These are phyloP conservation scores for Trichoderma arundinaceum DNA, from an alignment of 2,329 filamentous ascomycete species.

Conservation along the genomic window DNA sequence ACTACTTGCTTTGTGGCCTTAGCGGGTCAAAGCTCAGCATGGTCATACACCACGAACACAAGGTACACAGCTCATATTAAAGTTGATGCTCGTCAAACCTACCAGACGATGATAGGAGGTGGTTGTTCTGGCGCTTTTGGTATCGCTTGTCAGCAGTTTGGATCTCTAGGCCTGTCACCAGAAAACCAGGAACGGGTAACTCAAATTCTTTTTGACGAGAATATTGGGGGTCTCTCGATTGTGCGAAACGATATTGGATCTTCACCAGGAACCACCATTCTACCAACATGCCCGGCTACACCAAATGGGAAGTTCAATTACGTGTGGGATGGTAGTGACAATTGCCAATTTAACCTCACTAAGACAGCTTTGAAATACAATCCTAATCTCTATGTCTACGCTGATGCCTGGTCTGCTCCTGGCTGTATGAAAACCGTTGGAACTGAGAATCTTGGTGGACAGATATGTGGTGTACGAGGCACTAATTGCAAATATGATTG, in stretches of 20 bases:
- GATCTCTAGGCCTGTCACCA: conserved; percentile 9
- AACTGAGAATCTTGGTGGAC: conserved; percentile 22
- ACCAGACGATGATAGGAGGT: conserved; percentile 25
- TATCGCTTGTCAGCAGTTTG: conserved; percentile 22
- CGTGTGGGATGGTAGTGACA: conserved; percentile 23
- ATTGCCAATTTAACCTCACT: conserved; percentile 24
- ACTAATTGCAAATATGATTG: conserved; percentile 25
- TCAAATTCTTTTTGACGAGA: conserved; percentile 25
- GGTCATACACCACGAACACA: conserved; percentile 5
- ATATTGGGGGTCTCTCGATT: conserved; percentile 23
- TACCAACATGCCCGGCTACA: conserved; percentile 21
- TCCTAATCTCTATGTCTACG: conserved; percentile 6
- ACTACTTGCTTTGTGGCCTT: not conserved
- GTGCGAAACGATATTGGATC: conserved; percentile 24
- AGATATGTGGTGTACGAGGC: conserved; percentile 23
- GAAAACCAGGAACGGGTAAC: conserved; percentile 21
- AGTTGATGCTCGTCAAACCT: conserved; percentile 18
- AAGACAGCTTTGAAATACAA: conserved; percentile 24
- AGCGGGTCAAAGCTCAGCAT: conserved; percentile 10
- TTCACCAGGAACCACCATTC: conserved; percentile 18
- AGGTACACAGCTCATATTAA: conserved; percentile 9
- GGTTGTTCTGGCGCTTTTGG: conserved; percentile 24
- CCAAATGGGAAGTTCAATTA: conserved; percentile 23
- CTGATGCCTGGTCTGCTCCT: conserved; percentile 25
- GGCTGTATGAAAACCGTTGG: conserved; percentile 26